Percentiles rank a stretch among this genome's conserved stretches.
Conservation (phyloP, 1,284 basidiomycete genomes). For the Cryptococcus jaspeensis region DNA sequence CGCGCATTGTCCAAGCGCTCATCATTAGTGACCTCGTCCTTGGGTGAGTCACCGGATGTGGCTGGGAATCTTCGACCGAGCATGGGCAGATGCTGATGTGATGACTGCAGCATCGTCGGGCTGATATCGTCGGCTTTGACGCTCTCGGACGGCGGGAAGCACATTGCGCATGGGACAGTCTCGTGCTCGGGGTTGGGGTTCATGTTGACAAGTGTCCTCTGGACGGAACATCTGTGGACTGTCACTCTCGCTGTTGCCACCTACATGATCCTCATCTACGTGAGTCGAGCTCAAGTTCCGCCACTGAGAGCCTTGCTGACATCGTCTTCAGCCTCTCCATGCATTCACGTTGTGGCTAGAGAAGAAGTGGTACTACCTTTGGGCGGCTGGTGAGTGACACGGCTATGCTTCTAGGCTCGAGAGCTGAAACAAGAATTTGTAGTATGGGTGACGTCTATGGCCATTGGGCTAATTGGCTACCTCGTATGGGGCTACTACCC, state of each 20-base stretch:
- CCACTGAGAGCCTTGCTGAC: neutral
- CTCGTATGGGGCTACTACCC: conserved; percentile 43
- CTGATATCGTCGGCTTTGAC: conserved; percentile 33
- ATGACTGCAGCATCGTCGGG: conserved; percentile 25
- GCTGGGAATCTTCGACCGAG: neutral
- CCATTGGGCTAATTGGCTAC: conserved; percentile 35
- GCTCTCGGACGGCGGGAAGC: conserved; percentile 21
- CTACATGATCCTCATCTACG: conserved; percentile 51
- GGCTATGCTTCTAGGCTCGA: neutral
- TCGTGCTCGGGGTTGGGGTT: conserved; percentile 48
- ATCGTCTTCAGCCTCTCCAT: conserved; percentile 41
- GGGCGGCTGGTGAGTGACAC: conserved; percentile 28
- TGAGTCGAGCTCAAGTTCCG: conserved; percentile 8
- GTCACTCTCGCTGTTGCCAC: conserved; percentile 47
- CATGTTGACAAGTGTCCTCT: conserved; percentile 40
- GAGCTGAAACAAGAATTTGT: neutral
- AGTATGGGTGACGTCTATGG: conserved; percentile 42
- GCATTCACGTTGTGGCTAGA: conserved; percentile 44
- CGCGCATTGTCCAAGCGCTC: conserved; percentile 47
- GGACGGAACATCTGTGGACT: conserved; percentile 52
- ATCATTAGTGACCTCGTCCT: conserved; percentile 47
- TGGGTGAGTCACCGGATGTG: conserved; percentile 32
- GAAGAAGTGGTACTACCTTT: conserved; percentile 42
- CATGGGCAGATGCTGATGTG: neutral
- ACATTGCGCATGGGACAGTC: conserved; percentile 25